These are phyloP conservation scores for Meyerozyma elateridarum DNA, from an alignment of 1,139 yeast species.

Conservation along the genomic window DNA sequence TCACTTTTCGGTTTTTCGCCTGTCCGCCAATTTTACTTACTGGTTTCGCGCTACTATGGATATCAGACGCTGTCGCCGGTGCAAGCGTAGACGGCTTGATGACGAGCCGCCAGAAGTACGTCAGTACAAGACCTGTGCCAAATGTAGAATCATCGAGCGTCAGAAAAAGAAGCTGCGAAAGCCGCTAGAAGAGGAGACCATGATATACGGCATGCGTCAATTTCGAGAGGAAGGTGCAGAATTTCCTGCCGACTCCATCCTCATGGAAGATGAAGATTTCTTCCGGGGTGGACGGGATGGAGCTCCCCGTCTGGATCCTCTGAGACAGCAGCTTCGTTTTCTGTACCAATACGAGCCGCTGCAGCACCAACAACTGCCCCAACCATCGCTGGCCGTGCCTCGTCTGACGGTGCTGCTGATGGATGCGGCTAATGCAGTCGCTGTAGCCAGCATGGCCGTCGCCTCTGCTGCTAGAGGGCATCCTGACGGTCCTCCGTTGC, in stretches of 20 bases:
- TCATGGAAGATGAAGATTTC: conserved; percentile 36
- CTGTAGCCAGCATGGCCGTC: conserved; percentile 5
- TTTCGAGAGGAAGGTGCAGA: conserved; percentile 37
- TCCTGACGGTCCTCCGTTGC: conserved; percentile 6
- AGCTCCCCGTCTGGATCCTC: conserved; percentile 5
- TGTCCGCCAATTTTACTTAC: too few relatives aligned
- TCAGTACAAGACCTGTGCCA: conserved; percentile 57
- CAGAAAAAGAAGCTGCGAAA: conserved; percentile 44
- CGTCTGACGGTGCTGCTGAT: conserved; percentile 13
- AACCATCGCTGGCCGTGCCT: conserved; percentile 10
- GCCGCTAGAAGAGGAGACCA: conserved; percentile 46
- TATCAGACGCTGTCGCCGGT: conserved; percentile 50
- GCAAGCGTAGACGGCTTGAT: conserved; percentile 54
- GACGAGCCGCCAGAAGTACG: conserved; percentile 58
- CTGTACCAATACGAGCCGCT: conserved; percentile 10
- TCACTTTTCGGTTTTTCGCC: too few relatives aligned
- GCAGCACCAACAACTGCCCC: conserved; percentile 6
- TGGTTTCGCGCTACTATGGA: too few relatives aligned
- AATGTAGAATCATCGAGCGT: conserved; percentile 53
- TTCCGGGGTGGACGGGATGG: conserved; percentile 5
- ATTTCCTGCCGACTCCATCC: conserved; percentile 24
- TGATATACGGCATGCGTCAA: conserved; percentile 46
- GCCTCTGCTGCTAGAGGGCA: conserved; percentile 8
- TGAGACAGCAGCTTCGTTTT: conserved; percentile 6
- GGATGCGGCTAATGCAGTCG: conserved; percentile 6